A percentile compares a stretch with the other conserved stretches of the same genome.
Evolutionary conservation across 441 rosid species (phyloP).

Genomic region (Pelargonium cotyledonis): DNA sequence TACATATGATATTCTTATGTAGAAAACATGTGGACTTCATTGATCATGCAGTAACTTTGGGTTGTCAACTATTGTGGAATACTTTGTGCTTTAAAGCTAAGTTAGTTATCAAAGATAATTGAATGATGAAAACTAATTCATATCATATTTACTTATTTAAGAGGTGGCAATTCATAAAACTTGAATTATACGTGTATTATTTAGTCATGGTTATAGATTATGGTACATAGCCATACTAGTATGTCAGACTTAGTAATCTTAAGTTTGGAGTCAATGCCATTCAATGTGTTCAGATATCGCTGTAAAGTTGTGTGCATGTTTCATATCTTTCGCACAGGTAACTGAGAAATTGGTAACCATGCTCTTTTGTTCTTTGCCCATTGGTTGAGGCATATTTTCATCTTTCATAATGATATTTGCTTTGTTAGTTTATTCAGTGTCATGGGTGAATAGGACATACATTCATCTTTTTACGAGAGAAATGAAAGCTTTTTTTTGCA

Average conservation of each 20-base stretch:
- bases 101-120: not conserved
- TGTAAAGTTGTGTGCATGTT: not conserved
- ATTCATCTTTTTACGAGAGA: not conserved
- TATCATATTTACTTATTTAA: too few relatives aligned
- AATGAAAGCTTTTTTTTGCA: not conserved
- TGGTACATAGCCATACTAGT: not conserved
- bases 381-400: not conserved
- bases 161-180: not conserved
- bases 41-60: not conserved
- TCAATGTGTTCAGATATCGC: not conserved
- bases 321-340: not conserved
- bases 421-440: not conserved
- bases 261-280: not conserved
- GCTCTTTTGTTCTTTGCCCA: not conserved
- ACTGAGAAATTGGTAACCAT: slow-evolving; percentile 2
- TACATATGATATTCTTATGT: not conserved
- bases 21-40: not conserved
- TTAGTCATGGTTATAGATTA: not conserved
- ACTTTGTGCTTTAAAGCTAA: not conserved
- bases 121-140: not conserved
- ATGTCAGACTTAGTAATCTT: not conserved
- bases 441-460: not conserved
- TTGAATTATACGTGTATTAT: not conserved
- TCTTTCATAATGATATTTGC: slow-evolving; percentile 1
- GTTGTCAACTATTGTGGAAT: not conserved